These are phyloP conservation scores for Angophora floribunda DNA, from an alignment of 345 rosid genomes.

Conservation along the genomic window DNA sequence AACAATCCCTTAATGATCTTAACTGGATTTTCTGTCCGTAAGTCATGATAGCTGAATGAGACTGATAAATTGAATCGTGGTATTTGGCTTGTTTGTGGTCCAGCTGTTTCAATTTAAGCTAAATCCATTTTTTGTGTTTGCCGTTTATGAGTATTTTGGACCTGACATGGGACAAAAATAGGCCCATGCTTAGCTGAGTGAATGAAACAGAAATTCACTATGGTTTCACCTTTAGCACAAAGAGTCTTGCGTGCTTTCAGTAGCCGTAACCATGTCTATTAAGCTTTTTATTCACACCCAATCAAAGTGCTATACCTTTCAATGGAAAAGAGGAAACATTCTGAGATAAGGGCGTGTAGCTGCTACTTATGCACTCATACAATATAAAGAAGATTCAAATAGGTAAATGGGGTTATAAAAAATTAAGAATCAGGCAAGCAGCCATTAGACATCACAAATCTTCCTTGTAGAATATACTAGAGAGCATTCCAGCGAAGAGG, in stretches of 20 bases:
- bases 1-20: neutral
- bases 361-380: neutral
- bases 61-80: neutral
- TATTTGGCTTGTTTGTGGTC: neutral
- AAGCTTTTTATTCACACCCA: neutral
- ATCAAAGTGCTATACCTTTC: neutral
- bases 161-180: neutral
- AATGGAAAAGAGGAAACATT: neutral
- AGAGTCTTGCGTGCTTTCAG: neutral
- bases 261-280: neutral
- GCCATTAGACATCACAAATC: neutral
- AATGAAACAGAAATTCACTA: neutral
- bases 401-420: neutral
- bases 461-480: neutral
- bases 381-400: neutral
- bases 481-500: neutral
- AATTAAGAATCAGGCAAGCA: neutral
- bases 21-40: neutral
- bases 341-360: neutral
- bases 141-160: neutral
- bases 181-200: neutral
- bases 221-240: neutral
- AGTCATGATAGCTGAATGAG: neutral
- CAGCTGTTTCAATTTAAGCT: neutral
- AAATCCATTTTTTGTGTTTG: neutral